phyloP scores from a whole-genome alignment of 805 yeast species.

The Candida insectalens region DNA sequence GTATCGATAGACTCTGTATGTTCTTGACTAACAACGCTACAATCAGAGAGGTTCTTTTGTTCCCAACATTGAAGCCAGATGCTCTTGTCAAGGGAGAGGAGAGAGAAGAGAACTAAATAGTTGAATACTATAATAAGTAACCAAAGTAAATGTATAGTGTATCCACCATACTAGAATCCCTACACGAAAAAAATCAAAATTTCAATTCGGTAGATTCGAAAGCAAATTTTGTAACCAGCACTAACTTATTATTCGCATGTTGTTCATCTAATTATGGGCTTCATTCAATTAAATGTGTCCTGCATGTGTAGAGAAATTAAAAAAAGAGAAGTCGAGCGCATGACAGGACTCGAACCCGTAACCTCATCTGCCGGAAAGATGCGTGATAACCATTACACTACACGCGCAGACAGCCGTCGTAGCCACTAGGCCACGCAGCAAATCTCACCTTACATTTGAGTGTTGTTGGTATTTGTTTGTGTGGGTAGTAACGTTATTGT shows the following conservation, averaged over 20 bases:
- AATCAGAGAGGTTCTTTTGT: slow-evolving; percentile 92
- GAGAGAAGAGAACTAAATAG: slow-evolving; percentile 13
- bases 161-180: too few relatives aligned
- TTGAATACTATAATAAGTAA: background rate
- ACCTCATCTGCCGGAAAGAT: background rate
- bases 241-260: too few relatives aligned
- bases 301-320: too few relatives aligned
- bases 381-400: background rate
- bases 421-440: too few relatives aligned
- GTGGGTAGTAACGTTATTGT: too few relatives aligned
- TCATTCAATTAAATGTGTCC: too few relatives aligned
- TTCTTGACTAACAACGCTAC: slow-evolving; percentile 94
- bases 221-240: too few relatives aligned
- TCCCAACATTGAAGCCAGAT: slow-evolving; percentile 99
- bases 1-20: slow-evolving; percentile 97
- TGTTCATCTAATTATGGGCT: too few relatives aligned
- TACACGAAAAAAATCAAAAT: too few relatives aligned
- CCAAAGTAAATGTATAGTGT: background rate
- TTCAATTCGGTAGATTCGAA: too few relatives aligned
- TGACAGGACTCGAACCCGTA: background rate
- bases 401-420: background rate
- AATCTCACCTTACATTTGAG: too few relatives aligned
- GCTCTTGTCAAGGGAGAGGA: slow-evolving; percentile 29
- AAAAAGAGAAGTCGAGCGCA: background rate
- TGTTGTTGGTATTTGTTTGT: too few relatives aligned